Evolutionary conservation across 2,329 filamentous ascomycete species (phyloP), one percentile per base, ranked within the genome.

Genomic region (Xylariales sp.): DNA sequence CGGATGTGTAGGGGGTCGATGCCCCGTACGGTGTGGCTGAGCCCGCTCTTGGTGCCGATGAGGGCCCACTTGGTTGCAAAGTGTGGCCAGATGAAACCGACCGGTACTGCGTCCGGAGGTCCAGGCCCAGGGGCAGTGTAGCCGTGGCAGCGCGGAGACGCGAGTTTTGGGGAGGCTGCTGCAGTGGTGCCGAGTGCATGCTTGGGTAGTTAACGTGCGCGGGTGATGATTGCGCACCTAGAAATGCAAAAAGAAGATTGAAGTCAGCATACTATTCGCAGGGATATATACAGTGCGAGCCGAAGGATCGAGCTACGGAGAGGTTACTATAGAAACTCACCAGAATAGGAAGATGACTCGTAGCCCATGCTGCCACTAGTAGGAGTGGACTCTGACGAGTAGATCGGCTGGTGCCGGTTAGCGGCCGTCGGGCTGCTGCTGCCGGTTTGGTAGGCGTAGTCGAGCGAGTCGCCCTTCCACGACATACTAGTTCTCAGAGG

Each of bases 401-500:
- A 80, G 21, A 72, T 48, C 19, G 72, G 65, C 30, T 66, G 65
- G 24, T 73, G 70, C 34, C 73, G 62, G 28, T 66, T 65, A 29
- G 60, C 59, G 24, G 72, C 57, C 34, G 62, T 64, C 4, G 75
- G 67, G 49, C 70, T 76, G 6, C 59, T 53, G 40, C 63, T 66
- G 7, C 62, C 60, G 13, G 59, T 61, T 32, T 70, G 65, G 49
- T 76, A 79, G 10, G 63, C 67, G 52, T 79, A 81, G 49, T 79
- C 75, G 40, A 81, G 69, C 2, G 71, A 63, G 43, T 77, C 74
- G 12, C 74, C 72, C 54, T 80, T 81, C 78, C 78, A 82, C 11
- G 76, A 74, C 72, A 81, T 76, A 51, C 72, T 76, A 8, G 76
- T 68, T 24, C 76, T 66, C 31, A 81, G 58, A 3, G 77, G 75